Conservation (phyloP, 2,329 filamentous ascomycete species). For the Aspergillus sclerotialis region DNA sequence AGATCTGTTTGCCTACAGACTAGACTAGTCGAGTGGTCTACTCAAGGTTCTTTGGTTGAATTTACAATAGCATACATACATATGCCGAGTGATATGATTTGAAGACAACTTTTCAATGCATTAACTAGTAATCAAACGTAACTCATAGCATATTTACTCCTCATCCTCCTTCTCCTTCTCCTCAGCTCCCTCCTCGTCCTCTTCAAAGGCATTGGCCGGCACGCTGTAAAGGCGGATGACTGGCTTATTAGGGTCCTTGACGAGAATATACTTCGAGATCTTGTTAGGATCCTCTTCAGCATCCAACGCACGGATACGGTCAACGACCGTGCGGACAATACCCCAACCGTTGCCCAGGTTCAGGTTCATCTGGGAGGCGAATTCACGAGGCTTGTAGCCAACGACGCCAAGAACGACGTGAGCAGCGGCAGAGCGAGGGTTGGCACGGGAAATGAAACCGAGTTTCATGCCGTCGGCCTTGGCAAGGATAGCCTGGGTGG, state of each 20-base stretch:
- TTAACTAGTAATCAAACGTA: too few relatives aligned
- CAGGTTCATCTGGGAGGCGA: slow-evolving; percentile 95
- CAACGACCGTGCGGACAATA: slow-evolving; percentile 94
- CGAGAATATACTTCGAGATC: slow-evolving; percentile 46
- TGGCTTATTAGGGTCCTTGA: slow-evolving; percentile 93
- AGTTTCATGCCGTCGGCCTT: slow-evolving; percentile 99
- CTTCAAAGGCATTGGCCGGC: slow-evolving; percentile 79
- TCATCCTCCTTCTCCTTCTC: slow-evolving; percentile 49
- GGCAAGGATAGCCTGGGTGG: slow-evolving; percentile 90
- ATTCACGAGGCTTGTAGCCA: slow-evolving; percentile 96
- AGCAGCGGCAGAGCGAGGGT: slow-evolving; percentile 85
- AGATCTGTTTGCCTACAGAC: background rate
- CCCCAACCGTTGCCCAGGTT: slow-evolving; percentile 97
- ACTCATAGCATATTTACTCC: slow-evolving; percentile 22
- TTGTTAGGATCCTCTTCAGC: slow-evolving; percentile 36
- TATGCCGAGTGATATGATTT: too few relatives aligned
- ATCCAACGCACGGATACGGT: slow-evolving; percentile 54
- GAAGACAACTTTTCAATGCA: too few relatives aligned
- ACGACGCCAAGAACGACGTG: slow-evolving; percentile 94
- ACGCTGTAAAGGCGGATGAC: slow-evolving; percentile 91
- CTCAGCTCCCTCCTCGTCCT: slow-evolving; percentile 63
- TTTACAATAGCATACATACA: too few relatives aligned
- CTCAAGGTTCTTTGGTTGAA: too few relatives aligned
- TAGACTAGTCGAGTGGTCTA: background rate
- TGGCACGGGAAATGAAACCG: slow-evolving; percentile 91